A percentile compares a stretch with the other conserved stretches of the same genome.
phyloP scores from a whole-genome alignment of 768 basidiomycete species.

The Lentinula edodes region DNA sequence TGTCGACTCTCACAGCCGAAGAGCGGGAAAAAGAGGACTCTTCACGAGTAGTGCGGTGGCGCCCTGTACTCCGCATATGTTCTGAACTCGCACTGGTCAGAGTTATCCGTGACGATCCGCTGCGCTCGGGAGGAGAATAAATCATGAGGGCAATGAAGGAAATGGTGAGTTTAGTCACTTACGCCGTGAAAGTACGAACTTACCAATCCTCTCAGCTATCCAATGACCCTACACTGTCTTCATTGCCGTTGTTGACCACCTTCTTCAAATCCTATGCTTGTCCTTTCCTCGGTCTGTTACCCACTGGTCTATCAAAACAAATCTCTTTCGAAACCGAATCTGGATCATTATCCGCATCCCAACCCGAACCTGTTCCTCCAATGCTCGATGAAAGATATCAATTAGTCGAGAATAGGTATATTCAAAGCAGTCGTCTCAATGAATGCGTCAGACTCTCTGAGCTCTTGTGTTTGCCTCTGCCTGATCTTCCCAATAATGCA shows the following conservation, averaged over 20 bases:
- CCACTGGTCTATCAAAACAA: slow-evolving; percentile 51
- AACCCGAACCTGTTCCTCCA: slow-evolving; percentile 20
- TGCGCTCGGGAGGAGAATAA: slow-evolving; percentile 76
- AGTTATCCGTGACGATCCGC: slow-evolving; percentile 67
- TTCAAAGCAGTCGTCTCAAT: slow-evolving; percentile 1
- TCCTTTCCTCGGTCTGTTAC: slow-evolving; percentile 78
- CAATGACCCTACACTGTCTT: slow-evolving; percentile 80
- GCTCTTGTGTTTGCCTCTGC: slow-evolving; percentile 77
- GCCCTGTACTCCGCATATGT: slow-evolving; percentile 81
- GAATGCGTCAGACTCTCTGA: slow-evolving; percentile 69
- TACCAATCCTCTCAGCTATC: slow-evolving; percentile 53
- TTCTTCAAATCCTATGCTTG: slow-evolving; percentile 92
- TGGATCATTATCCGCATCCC: slow-evolving; percentile 43
- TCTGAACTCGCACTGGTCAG: slow-evolving; percentile 88
- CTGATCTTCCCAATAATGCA: slow-evolving; percentile 75
- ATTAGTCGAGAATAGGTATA: slow-evolving; percentile 41
- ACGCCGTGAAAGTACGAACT: slow-evolving; percentile 9
- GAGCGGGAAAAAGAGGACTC: slow-evolving; percentile 93
- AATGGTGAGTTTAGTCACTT: slow-evolving; percentile 46
- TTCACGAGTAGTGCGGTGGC: slow-evolving; percentile 70
- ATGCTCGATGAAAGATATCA: slow-evolving; percentile 31
- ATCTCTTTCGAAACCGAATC: slow-evolving; percentile 48
- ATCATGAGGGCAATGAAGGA: slow-evolving; percentile 85
- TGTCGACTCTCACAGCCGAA: slow-evolving; percentile 58
- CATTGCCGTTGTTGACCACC: slow-evolving; percentile 83